Evolutionary conservation across 2,329 filamentous ascomycete genomes (phyloP), one percentile per base, ranked within the genome.

Genomic region (Epichloe baconii): DNA sequence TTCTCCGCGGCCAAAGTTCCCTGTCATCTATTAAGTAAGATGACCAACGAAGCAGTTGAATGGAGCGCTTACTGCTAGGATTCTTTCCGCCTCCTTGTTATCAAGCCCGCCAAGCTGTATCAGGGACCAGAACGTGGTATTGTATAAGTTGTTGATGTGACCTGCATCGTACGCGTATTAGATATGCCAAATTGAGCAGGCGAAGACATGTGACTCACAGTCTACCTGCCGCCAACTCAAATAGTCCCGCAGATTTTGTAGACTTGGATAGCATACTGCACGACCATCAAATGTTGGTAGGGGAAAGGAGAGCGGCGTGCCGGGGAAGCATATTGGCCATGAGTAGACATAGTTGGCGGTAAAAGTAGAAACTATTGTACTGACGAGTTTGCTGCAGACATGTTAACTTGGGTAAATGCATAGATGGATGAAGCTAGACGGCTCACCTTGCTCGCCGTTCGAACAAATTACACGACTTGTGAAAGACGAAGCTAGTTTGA

Each of bases 111-210:
- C 90, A 46, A 80, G 72, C 56, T 88, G 80, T 21, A 97, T 85
- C 60, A 98, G 73, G 1, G 84, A 75, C 93, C 93, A 98, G 66
- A 97, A 97, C 0, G 88, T 88, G 0, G 93, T 98, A 65, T 98
- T 98, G 68, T 96, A 98, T 4, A 98, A 78, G 62, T 98, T 98
- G 67, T 98, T 98, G 60, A 98, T 95, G 65, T 98, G 93, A 57
- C 87, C 87, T 54, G n/a, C 6, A 91, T 53, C 10, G 0, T 23
- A 11, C 3, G 37, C 65, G 54, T 62, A 58, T 34, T 65, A 55
- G 62, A 58, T 17, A 41, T 35, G n/a, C 17, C 6, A 23, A 19
- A 50, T 21, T 1, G 7, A 15, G 31, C 5, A 34, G 3, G n/a
- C 12, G 14, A 4, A 4, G 15, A 5, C 23, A 14, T 7, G 15